Percentiles rank a stretch among this genome's conserved stretches.
phyloP scores from a whole-genome alignment of 768 basidiomycete genomes.

The Tulasnella calospora region DNA sequence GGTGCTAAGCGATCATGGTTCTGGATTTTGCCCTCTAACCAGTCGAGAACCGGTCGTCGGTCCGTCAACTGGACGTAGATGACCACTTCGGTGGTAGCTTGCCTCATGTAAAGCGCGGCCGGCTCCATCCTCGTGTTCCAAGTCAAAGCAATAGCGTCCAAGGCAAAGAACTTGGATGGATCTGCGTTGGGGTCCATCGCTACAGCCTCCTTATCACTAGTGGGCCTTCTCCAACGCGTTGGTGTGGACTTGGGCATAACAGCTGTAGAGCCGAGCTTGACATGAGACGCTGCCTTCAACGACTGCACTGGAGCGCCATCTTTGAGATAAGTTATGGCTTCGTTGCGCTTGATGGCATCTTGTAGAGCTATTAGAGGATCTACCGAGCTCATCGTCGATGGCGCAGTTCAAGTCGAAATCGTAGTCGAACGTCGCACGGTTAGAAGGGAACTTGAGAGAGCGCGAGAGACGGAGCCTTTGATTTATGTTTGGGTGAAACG shows the following conservation, averaged over 20 bases:
- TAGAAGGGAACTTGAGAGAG: neutral
- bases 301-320: constrained; percentile 42
- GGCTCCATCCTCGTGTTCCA: constrained; percentile 71
- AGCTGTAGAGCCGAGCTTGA: constrained; percentile 51
- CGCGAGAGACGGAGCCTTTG: neutral
- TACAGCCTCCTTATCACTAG: constrained; percentile 26
- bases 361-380: constrained; percentile 51
- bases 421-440: constrained; percentile 4
- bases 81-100: constrained; percentile 63
- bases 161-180: constrained; percentile 62
- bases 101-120: constrained; percentile 84
- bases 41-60: constrained; percentile 79
- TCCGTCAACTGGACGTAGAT: constrained; percentile 81
- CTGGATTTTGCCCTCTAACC: constrained; percentile 58
- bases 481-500: neutral
- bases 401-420: constrained; percentile 11
- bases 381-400: constrained; percentile 15
- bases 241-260: constrained; percentile 65
- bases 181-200: constrained; percentile 40
- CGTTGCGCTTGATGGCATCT: constrained; percentile 56
- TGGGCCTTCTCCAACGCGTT: constrained; percentile 74
- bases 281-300: constrained; percentile 56
- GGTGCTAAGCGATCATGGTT: constrained; percentile 52
- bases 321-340: constrained; percentile 48
- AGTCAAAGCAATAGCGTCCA: constrained; percentile 80